Percentiles rank a stretch among this genome's conserved stretches.
Evolutionary conservation across 2,329 filamentous ascomycete species (phyloP).

Genomic region (Aspergillus sp.): DNA sequence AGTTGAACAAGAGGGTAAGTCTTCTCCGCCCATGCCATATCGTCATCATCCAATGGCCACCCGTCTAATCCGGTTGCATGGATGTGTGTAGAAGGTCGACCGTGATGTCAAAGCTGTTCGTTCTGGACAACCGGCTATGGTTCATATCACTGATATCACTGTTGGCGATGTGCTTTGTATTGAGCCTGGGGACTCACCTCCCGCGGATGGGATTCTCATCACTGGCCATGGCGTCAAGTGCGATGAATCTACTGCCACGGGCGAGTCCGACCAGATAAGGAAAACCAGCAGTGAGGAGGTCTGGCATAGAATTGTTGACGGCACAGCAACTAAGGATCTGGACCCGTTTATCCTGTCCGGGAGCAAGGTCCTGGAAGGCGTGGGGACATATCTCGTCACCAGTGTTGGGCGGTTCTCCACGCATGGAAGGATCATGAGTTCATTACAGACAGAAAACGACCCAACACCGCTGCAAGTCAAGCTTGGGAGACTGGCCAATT

Average conservation of each 20-base stretch:
- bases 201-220: constrained; percentile 67
- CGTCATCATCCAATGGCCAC: constrained; percentile 11
- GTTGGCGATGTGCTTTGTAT: constrained; percentile 67
- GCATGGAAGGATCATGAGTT: constrained; percentile 70
- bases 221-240: constrained; percentile 63
- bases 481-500: constrained; percentile 67
- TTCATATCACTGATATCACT: constrained; percentile 62
- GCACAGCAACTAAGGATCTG: constrained; percentile 50
- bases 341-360: constrained; percentile 76
- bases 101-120: constrained; percentile 62
- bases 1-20: constrained; percentile 63
- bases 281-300: constrained; percentile 61
- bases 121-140: constrained; percentile 59
- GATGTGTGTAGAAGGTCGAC: constrained; percentile 52
- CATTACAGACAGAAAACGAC: constrained; percentile 66
- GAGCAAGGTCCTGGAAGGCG: constrained; percentile 66
- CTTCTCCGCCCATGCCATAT: no score
- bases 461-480: constrained; percentile 72
- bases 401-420: constrained; percentile 68
- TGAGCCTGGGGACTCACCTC: constrained; percentile 65
- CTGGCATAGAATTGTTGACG: constrained; percentile 50
- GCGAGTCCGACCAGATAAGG: constrained; percentile 67
- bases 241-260: constrained; percentile 69
- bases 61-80: no score
- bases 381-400: constrained; percentile 68